phyloP scores from a whole-genome alignment of 2,329 filamentous ascomycete species.

The Ambrosiella beaveri region DNA sequence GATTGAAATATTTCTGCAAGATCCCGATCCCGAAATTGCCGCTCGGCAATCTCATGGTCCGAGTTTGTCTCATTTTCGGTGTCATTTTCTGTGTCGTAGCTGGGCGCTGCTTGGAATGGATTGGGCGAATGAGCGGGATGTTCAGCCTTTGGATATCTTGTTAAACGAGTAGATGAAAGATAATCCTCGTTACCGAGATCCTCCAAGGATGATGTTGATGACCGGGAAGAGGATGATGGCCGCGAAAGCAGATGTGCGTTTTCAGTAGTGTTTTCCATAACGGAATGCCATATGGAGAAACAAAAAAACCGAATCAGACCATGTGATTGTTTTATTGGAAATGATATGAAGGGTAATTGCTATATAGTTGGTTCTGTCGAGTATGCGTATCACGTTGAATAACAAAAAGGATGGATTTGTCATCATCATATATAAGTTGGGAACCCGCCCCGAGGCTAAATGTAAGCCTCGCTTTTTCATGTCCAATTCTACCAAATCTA shows the following conservation, averaged over 20 bases:
- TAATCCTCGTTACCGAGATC: not conserved
- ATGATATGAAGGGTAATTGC: not conserved
- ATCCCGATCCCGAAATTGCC: not conserved
- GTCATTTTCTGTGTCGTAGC: not conserved
- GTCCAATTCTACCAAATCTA: not conserved
- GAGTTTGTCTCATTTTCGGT: not conserved
- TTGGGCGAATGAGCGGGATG: not conserved
- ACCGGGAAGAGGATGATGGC: not conserved
- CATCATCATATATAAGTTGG: too few species aligned
- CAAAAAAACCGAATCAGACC: not conserved
- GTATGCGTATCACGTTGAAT: too few species aligned
- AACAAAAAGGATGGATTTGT: too few species aligned
- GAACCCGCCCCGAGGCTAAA: not conserved
- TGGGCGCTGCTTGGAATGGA: not conserved
- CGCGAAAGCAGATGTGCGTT: not conserved
- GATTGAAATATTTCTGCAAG: conserved; percentile 1
- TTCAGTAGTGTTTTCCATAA: not conserved
- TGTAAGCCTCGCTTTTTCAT: not conserved
- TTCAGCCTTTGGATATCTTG: conserved; percentile 1
- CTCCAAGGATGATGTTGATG: not conserved
- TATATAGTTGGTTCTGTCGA: too few species aligned
- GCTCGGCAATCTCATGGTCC: not conserved
- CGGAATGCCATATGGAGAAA: not conserved
- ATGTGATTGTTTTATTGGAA: not conserved
- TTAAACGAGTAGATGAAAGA: conserved; percentile 2